These are phyloP conservation scores for Sporobolus alterniflorus DNA, from an alignment of 202 grass and related monocot species.

Conservation along the genomic window DNA sequence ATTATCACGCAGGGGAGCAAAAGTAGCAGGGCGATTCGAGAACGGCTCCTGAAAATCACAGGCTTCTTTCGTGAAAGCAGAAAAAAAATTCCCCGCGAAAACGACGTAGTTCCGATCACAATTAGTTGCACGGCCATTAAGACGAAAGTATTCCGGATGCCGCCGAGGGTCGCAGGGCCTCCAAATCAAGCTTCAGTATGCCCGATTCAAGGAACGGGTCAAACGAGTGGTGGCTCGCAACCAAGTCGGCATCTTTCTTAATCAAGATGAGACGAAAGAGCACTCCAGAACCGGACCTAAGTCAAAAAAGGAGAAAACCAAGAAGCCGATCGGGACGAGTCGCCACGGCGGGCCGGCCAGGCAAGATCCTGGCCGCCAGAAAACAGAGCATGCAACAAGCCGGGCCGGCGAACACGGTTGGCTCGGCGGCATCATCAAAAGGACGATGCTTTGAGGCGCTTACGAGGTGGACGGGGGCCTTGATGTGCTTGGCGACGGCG, in stretches of 20 bases:
- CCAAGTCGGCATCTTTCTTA: conserved; percentile 27
- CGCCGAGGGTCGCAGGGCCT: no score
- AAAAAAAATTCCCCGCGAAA: conserved; percentile 9
- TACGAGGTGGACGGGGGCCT: conserved; percentile 93
- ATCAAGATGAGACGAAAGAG: conserved; percentile 22
- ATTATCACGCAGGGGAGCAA: neutral
- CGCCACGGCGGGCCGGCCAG: no score
- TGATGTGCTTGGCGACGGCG: conserved; percentile 86
- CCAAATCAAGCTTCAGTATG: conserved; percentile 14
- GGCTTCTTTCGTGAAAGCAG: neutral
- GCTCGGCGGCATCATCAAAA: neutral
- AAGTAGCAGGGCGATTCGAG: neutral
- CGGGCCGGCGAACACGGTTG: neutral
- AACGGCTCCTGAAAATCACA: neutral
- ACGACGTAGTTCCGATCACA: conserved; percentile 5
- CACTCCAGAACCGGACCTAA: conserved; percentile 18
- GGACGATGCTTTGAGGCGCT: neutral
- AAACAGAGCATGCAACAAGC: conserved; percentile 10
- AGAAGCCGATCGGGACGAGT: neutral
- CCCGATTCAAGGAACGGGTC: conserved; percentile 17
- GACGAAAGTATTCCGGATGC: no score
- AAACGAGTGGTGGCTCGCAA: conserved; percentile 8
- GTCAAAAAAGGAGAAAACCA: conserved; percentile 3
- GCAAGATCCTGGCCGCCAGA: neutral
- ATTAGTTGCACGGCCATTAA: no score